These are phyloP conservation scores for Lupinus albus DNA, from an alignment of 306 rosid species.

Conservation along the genomic window DNA sequence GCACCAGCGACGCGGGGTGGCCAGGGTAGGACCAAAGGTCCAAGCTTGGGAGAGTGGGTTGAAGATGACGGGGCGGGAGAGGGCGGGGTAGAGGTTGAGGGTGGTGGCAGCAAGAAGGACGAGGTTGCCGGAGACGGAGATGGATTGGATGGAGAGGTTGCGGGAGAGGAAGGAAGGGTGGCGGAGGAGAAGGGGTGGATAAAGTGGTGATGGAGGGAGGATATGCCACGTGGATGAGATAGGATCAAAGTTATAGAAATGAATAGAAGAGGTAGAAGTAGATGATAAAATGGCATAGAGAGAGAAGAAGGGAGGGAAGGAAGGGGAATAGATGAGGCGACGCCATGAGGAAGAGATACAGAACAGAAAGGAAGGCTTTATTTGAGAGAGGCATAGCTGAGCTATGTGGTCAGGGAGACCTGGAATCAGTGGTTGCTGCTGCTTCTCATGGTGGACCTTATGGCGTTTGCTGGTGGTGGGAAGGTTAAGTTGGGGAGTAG, in stretches of 20 bases:
- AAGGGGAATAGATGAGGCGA: conserved; percentile 63
- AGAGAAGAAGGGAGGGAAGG: conserved; percentile 74
- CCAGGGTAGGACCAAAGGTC: conserved; percentile 57
- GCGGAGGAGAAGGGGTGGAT: conserved; percentile 58
- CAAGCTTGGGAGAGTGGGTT: conserved; percentile 49
- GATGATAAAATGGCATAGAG: conserved; percentile 58
- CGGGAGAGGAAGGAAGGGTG: conserved; percentile 91
- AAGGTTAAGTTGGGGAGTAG: too few species aligned
- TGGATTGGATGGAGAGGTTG: conserved; percentile 65
- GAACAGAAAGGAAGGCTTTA: conserved; percentile 58
- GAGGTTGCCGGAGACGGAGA: conserved; percentile 55
- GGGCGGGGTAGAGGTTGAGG: conserved; percentile 58
- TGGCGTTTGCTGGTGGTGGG: conserved; percentile 42
- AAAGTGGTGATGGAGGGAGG: conserved; percentile 55
- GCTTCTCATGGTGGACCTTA: background rate
- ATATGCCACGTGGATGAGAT: conserved; percentile 53
- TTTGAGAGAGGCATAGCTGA: conserved; percentile 53
- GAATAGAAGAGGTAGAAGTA: conserved; percentile 1
- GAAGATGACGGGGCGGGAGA: conserved; percentile 67
- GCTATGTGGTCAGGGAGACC: conserved; percentile 85
- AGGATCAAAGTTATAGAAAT: conserved; percentile 62
- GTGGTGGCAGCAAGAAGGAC: conserved; percentile 79
- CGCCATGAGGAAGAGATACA: conserved; percentile 72
- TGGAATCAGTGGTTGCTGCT: conserved; percentile 49
- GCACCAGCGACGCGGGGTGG: conserved; percentile 81